These are phyloP conservation scores for Metarhizium robertsii DNA, from an alignment of 2,329 filamentous ascomycete genomes.

Conservation along the genomic window DNA sequence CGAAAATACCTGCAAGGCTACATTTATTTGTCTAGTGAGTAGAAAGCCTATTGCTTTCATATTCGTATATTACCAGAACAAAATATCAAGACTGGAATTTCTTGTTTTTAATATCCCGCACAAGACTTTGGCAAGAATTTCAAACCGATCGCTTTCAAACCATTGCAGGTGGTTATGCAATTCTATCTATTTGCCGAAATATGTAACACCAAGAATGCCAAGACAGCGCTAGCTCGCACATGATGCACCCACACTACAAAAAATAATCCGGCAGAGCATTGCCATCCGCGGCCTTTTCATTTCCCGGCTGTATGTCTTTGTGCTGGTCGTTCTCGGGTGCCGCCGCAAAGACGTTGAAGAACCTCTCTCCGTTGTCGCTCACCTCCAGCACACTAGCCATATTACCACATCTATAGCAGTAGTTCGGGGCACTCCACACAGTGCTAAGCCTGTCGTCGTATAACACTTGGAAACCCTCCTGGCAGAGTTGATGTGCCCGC, in stretches of 20 bases:
- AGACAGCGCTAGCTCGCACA: not conserved
- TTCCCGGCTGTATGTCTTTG: conserved; percentile 70
- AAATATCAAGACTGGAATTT: not conserved
- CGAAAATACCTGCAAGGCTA: conserved; percentile 7
- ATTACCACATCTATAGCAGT: conserved; percentile 93
- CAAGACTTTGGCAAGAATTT: not conserved
- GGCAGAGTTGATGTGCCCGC: conserved; percentile 94
- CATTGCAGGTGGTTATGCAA: conserved; percentile 10
- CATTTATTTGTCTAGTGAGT: not conserved
- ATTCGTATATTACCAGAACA: not conserved
- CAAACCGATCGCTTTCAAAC: not conserved
- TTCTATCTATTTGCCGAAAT: conserved; percentile 8
- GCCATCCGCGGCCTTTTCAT: conserved; percentile 59
- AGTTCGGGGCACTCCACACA: conserved; percentile 96
- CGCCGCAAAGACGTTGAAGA: conserved; percentile 96
- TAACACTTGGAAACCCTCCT: conserved; percentile 94
- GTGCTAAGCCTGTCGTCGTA: conserved; percentile 93
- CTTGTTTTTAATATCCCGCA: not conserved
- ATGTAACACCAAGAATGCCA: conserved; percentile 1
- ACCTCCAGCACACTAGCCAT: conserved; percentile 96
- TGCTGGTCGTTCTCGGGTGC: conserved; percentile 91
- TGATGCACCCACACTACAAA: conserved; percentile 32
- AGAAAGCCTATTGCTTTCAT: not conserved
- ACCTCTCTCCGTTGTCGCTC: conserved; percentile 82
- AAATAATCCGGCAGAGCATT: conserved; percentile 63